Base-by-base conservation (phyloP, 176 grass and related monocot species). In the Carex littledalei region DNA sequence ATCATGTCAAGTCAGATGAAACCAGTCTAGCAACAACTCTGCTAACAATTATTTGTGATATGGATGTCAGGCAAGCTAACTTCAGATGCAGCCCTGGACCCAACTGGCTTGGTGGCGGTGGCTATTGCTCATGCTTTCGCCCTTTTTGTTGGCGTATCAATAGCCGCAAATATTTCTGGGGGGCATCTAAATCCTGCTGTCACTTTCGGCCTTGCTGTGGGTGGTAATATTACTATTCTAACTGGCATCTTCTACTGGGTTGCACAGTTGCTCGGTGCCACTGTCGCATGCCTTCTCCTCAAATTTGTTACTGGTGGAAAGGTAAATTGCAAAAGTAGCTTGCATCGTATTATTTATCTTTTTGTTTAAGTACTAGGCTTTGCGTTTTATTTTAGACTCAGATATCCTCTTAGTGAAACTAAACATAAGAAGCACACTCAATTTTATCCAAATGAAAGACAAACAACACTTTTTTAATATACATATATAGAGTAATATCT, bases 211-310 rank as follows among this genome's bases (percentile, higher is more conserved):
- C 67, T 89, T 3, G 88, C 88, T 39, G 2, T 89, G 3, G 84
- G 88, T 8, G 88, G 88, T 45, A 66, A 89, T 50, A 86, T 89
- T 60, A 89, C 84, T 73, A 60, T 89, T 67, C 88, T 86, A 49
- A 79, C 84, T 55, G 88, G 78, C 24, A 56, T 89, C 45, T 89
- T 89, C 78, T 89, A 89, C 84, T 89, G 88, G 88, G 43, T 86
- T 18, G 83, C 84, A 12, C 88, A 89, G 84, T 39, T 86, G 50
- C 78, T 89, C 21, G 84, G 84, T n/a, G 16, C 88, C 67, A 41
- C 29, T 55, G 66, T 84, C 5, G 88, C 78, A 3, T 76, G 78
- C 68, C 29, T 86, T 29, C 88, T 89, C 75, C 73, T 89, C 75
- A 89, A 85, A 73, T 89, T 85, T 54, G 66, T 56, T 75, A 89